Conservation (phyloP, 495 filamentous ascomycete species). For the Baudoinia panamericana region DNA sequence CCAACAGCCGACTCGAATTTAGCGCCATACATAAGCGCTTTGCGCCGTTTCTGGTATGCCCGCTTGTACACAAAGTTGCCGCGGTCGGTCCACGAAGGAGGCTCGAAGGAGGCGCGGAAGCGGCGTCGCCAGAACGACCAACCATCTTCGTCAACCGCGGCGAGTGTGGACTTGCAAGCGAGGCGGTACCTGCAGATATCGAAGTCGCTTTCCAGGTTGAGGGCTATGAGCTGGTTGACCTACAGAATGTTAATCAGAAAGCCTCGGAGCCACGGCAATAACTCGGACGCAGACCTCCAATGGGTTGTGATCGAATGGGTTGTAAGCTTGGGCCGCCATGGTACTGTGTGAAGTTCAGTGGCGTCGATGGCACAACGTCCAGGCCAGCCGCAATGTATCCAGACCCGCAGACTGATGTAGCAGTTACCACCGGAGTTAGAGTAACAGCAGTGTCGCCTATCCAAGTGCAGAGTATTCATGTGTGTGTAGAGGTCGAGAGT, state of each 20-base stretch:
- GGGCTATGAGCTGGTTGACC: conserved; percentile 25
- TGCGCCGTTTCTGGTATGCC: conserved; percentile 22
- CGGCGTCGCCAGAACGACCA: conserved; percentile 25
- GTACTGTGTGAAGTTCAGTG: background rate
- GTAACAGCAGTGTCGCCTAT: too few species aligned
- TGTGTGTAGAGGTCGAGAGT: too few species aligned
- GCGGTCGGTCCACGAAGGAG: conserved; percentile 2
- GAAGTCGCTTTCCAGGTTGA: conserved; percentile 22
- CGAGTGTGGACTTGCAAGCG: conserved; percentile 20
- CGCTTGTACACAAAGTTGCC: conserved; percentile 17
- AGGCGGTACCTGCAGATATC: conserved; percentile 23
- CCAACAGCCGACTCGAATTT: conserved; percentile 17
- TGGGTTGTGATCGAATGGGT: conserved; percentile 2
- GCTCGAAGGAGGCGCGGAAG: conserved; percentile 22
- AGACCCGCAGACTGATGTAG: too few species aligned
- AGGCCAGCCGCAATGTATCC: too few species aligned
- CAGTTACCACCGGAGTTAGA: too few species aligned
- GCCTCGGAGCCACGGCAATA: background rate
- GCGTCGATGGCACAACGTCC: too few species aligned
- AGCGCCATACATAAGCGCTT: conserved; percentile 18
- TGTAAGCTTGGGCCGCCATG: background rate
- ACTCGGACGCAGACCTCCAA: conserved; percentile 2
- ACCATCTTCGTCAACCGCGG: conserved; percentile 25
- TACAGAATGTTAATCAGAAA: conserved; percentile 5
- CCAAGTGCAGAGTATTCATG: too few species aligned